Conservation (phyloP, 257 asterid species). For the Leonotis leonurus region DNA sequence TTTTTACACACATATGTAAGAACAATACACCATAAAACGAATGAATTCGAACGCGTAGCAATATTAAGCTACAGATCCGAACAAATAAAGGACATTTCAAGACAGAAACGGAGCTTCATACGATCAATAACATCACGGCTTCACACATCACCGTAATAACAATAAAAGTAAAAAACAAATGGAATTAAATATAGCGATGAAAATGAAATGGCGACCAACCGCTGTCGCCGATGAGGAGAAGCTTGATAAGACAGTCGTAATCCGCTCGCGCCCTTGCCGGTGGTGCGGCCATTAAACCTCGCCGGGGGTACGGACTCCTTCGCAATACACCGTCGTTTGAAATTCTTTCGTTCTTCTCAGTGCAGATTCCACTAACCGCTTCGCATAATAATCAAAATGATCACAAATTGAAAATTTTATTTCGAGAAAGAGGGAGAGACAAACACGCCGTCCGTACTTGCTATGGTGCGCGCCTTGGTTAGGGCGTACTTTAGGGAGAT, state of each 20-base stretch:
- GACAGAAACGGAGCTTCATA: not conserved
- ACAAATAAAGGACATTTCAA: not conserved
- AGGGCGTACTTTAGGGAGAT: conserved; percentile 5
- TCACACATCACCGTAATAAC: not conserved
- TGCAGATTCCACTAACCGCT: conserved; percentile 13
- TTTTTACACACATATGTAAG: too few species aligned
- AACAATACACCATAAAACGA: not conserved
- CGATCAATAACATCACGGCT: conserved; percentile 2
- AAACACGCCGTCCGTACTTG: conserved; percentile 8
- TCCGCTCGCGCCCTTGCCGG: conserved; percentile 65
- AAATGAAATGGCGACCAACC: conserved; percentile 23
- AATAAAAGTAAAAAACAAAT: not conserved
- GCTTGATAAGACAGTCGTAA: conserved; percentile 59
- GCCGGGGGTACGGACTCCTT: conserved; percentile 25
- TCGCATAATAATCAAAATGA: conserved; percentile 4
- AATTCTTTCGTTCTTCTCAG: not conserved
- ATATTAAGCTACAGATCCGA: conserved; percentile 22
- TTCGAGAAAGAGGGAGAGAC: conserved; percentile 12
- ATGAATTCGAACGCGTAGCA: not conserved
- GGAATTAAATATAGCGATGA: not conserved
- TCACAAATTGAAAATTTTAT: conserved; percentile 6
- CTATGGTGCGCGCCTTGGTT: conserved; percentile 15
- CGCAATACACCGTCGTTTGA: conserved; percentile 15
- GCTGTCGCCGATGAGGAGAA: conserved; percentile 66
- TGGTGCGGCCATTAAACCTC: conserved; percentile 50